A percentile compares a stretch with the other conserved stretches of the same genome.
phyloP scores from a whole-genome alignment of 2,329 filamentous ascomycete genomes.

The Akanthomyces dipterigenus region DNA sequence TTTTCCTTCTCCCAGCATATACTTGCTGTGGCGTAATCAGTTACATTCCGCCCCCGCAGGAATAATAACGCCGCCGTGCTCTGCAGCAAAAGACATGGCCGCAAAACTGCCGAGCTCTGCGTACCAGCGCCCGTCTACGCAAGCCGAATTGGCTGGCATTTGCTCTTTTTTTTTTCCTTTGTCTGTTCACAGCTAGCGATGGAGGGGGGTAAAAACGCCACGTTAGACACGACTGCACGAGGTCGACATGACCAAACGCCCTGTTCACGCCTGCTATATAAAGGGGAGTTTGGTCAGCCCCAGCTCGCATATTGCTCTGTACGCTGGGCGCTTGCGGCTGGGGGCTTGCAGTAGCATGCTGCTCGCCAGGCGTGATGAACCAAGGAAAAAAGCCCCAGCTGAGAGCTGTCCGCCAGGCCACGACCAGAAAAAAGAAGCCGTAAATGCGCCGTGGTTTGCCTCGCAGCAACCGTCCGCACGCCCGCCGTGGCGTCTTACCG shows the following conservation, averaged over 20 bases:
- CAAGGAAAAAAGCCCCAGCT: too few species aligned
- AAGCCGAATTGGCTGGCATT: not conserved
- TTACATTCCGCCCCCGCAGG: too few species aligned
- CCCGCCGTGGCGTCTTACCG: not conserved
- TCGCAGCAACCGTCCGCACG: too few species aligned
- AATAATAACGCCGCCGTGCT: too few species aligned
- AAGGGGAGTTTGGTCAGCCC: not conserved
- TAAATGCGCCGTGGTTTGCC: too few species aligned
- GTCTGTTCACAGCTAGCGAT: not conserved
- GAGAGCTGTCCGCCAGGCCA: too few species aligned
- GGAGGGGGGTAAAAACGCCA: not conserved
- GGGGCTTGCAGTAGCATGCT: too few species aligned
- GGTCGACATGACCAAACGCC: not conserved
- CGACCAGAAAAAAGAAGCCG: too few species aligned
- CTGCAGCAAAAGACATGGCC: not conserved
- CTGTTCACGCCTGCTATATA: not conserved
- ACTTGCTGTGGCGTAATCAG: too few species aligned
- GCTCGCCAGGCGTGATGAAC: too few species aligned
- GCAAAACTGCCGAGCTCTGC: not conserved
- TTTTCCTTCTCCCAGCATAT: too few species aligned
- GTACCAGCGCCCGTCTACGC: not conserved
- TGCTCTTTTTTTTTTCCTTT: not conserved
- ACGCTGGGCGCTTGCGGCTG: not conserved
- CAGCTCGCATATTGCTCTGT: not conserved
- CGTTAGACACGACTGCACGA: not conserved